Conservation (phyloP, 2,329 filamentous ascomycete genomes). For the Sphaerulina musiva region DNA sequence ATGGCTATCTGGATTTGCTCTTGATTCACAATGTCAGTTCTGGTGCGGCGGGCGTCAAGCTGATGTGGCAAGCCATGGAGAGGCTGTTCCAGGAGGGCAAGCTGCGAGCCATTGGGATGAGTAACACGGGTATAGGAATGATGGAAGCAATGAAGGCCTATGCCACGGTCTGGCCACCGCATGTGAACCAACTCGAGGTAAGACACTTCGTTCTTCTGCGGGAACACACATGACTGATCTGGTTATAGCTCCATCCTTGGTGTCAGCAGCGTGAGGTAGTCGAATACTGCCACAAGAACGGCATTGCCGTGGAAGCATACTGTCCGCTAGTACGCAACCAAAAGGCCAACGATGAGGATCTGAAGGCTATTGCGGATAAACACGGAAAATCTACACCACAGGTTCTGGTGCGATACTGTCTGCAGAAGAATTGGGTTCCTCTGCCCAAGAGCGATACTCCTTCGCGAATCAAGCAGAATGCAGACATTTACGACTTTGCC, state of each 20-base stretch:
- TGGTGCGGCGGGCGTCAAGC: constrained; percentile 50
- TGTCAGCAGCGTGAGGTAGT: constrained; percentile 57
- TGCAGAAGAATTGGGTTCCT: constrained; percentile 68
- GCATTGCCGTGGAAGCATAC: constrained; percentile 58
- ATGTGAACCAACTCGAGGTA: constrained; percentile 68
- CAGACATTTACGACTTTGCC: constrained; percentile 55
- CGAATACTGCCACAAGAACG: constrained; percentile 52
- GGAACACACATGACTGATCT: constrained; percentile 11
- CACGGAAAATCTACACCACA: constrained; percentile 69
- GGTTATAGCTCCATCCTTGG: constrained; percentile 62
- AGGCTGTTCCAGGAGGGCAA: constrained; percentile 54
- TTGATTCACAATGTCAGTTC: constrained; percentile 60
- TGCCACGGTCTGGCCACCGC: constrained; percentile 62
- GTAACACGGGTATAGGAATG: constrained; percentile 62
- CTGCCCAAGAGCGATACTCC: constrained; percentile 68
- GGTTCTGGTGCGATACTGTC: constrained; percentile 70
- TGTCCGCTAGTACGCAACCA: constrained; percentile 63
- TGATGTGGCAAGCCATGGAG: constrained; percentile 62
- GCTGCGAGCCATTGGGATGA: constrained; percentile 62
- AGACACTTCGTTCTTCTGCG: constrained; percentile 18
- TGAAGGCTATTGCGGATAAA: constrained; percentile 62
- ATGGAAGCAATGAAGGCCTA: constrained; percentile 62
- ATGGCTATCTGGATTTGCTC: constrained; percentile 65
- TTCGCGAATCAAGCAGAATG: constrained; percentile 60
- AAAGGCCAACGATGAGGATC: constrained; percentile 61